Base-by-base conservation (phyloP, 306 rosid species). In the Delonix regia region DNA sequence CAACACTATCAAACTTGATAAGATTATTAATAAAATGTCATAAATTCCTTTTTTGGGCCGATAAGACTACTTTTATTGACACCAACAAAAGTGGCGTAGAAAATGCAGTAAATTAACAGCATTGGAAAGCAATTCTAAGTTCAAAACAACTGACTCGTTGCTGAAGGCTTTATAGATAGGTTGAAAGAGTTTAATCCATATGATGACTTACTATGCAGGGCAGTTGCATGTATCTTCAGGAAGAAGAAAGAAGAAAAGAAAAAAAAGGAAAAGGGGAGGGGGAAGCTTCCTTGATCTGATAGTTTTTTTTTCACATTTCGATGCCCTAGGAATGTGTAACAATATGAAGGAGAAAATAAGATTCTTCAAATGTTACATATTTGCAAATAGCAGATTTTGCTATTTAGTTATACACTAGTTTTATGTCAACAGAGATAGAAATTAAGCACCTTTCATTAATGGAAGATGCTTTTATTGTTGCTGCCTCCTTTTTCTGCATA, bases 401-500 rank as follows among this genome's bases (percentile, higher is more conserved):
- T 22, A 73, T 55, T 49, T 68, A 71, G 39, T 71, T 48, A 21
- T 48, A 62, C 12, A 62, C 12, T 44, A 25, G 27, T 21, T 68
- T 51, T 44, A 21, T 18, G 15, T n/a, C 13, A 63, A 71, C 27
- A 65, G 56, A 34, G 47, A 73, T 45, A 44, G 42, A 33, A n/a
- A 61, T 45, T 45, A 42, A 48, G 80, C 82, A 95, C 97, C 99
- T 91, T 81, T 81, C 88, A 89, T 81, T 63, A 48, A 84, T 44
- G 57, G 65, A 72, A 52, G 89, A 14, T 61, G 77, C 74, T 73
- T 82, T 84, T 9, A 80, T 72, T 71, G 86, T 80, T 38, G 74
- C 30, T 69, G 90, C 91, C 78, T 86, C 96, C 84, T 94, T 92
- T 83, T 86, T 89, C 99, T 95, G 84, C 88, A 84, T 2, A 52